A percentile compares a stretch with the other conserved stretches of the same genome.
phyloP scores from a whole-genome alignment of 495 filamentous ascomycete species.

The Pyrenula massariospora region DNA sequence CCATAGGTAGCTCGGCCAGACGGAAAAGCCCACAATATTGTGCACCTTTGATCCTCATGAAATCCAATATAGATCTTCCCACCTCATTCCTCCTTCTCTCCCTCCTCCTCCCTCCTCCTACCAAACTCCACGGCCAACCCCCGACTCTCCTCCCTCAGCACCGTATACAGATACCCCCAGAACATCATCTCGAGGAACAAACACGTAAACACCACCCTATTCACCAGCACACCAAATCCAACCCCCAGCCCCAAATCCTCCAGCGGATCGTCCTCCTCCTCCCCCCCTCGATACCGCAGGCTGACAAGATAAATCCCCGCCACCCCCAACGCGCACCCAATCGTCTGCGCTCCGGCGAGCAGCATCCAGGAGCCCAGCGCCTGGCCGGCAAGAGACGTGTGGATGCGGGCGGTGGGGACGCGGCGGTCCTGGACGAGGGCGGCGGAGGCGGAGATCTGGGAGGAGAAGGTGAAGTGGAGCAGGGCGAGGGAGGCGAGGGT shows the following conservation, averaged over 20 bases:
- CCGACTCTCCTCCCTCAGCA: conserved; percentile 35
- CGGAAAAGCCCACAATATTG: no score
- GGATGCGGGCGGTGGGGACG: conserved; percentile 15
- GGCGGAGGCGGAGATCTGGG: conserved; percentile 23
- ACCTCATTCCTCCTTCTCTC: conserved; percentile 10
- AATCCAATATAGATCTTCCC: not conserved
- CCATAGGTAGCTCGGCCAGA: no score
- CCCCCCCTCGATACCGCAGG: conserved; percentile 19
- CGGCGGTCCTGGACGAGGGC: conserved; percentile 6
- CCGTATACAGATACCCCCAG: conserved; percentile 60
- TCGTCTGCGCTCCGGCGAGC: conserved; percentile 56
- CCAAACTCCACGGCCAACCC: conserved; percentile 10
- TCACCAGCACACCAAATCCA: conserved; percentile 54
- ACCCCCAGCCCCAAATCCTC: conserved; percentile 11
- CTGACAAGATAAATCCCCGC: conserved; percentile 54
- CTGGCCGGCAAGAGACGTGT: conserved; percentile 42
- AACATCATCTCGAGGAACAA: conserved; percentile 72
- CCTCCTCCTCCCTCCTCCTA: conserved; percentile 17
- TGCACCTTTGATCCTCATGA: conserved; percentile 1
- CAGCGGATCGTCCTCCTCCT: conserved; percentile 1
- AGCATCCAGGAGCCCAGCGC: conserved; percentile 59
- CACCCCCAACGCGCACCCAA: conserved; percentile 54
- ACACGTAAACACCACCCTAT: conserved; percentile 71
- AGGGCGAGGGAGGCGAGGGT: conserved; percentile 55
- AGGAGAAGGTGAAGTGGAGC: conserved; percentile 61